Evolutionary conservation across 1,139 yeast species (phyloP).

Genomic region (Geotrichum macrosporum): DNA sequence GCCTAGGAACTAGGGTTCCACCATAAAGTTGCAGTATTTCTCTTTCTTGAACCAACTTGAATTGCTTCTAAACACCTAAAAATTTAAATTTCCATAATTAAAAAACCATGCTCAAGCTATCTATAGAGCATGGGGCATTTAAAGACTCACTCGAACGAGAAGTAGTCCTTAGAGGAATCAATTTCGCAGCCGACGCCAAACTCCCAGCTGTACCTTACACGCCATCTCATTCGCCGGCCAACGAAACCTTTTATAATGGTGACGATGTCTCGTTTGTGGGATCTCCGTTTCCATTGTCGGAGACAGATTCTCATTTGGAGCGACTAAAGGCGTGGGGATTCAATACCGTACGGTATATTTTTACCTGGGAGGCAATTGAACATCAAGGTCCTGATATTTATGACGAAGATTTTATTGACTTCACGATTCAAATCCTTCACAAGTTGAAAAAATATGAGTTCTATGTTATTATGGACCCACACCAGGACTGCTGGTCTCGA

Average conservation of each 20-base stretch:
- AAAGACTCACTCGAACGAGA: slow-evolving; percentile 57
- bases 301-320: slow-evolving; percentile 61
- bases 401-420: slow-evolving; percentile 72
- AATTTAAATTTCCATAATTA: too few species aligned
- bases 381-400: slow-evolving; percentile 82
- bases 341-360: slow-evolving; percentile 66
- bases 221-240: slow-evolving; percentile 41
- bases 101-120: slow-evolving; percentile 23
- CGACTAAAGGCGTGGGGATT: slow-evolving; percentile 76
- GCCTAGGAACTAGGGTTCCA: too few species aligned
- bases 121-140: slow-evolving; percentile 48
- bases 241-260: slow-evolving; percentile 58
- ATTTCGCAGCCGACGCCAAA: slow-evolving; percentile 73
- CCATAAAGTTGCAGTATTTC: too few species aligned
- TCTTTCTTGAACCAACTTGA: too few species aligned
- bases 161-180: slow-evolving; percentile 71
- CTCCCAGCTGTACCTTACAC: slow-evolving; percentile 54
- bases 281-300: slow-evolving; percentile 69
- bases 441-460: slow-evolving; percentile 61
- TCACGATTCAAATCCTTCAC: slow-evolving; percentile 56
- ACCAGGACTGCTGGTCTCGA: slow-evolving; percentile 91
- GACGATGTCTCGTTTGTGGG: slow-evolving; percentile 72
- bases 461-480: slow-evolving; percentile 78
- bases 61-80: too few species aligned
- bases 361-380: slow-evolving; percentile 90